Evolutionary conservation across 225 moss, liverwort and hornwort genomes (phyloP).

Genomic region (Asterella californica): DNA sequence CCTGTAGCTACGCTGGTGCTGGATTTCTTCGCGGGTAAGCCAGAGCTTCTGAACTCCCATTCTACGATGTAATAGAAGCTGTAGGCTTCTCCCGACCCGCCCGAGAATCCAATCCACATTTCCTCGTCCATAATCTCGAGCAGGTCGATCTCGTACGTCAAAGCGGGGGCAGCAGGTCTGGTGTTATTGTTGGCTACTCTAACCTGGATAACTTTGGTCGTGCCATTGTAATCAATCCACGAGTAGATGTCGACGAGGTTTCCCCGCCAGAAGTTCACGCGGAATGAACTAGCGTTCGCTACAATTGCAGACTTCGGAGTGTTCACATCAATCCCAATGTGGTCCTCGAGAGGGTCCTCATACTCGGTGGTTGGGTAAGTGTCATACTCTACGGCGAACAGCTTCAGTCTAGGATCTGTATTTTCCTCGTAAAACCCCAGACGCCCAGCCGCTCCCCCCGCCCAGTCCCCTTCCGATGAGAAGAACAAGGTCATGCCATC

Average conservation of each 20-base stretch:
- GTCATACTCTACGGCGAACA: slow-evolving; percentile 28
- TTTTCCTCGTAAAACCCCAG: slow-evolving; percentile 2
- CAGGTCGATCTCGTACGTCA: slow-evolving; percentile 2
- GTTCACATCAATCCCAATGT: slow-evolving; percentile 17
- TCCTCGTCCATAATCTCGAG: background rate
- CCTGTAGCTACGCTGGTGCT: background rate
- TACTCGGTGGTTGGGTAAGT: background rate
- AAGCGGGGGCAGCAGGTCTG: background rate
- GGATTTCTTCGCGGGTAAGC: slow-evolving; percentile 8
- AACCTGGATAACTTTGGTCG: slow-evolving; percentile 1
- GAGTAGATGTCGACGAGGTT: background rate
- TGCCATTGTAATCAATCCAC: slow-evolving; percentile 24
- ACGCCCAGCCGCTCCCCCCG: background rate
- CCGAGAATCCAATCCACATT: slow-evolving; percentile 33
- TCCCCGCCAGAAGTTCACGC: background rate
- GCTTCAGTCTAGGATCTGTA: background rate
- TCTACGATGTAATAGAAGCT: slow-evolving; percentile 22
- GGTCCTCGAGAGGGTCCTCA: slow-evolving; percentile 13
- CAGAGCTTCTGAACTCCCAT: slow-evolving; percentile 21
- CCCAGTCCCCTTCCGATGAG: background rate
- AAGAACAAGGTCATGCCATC: slow-evolving; percentile 32
- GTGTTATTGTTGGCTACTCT: background rate
- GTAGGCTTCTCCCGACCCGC: slow-evolving; percentile 26
- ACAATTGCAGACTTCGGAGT: background rate
- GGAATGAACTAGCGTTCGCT: background rate